These are phyloP conservation scores for Microsporum audouinii DNA, from an alignment of 2,329 filamentous ascomycete species.

Conservation along the genomic window DNA sequence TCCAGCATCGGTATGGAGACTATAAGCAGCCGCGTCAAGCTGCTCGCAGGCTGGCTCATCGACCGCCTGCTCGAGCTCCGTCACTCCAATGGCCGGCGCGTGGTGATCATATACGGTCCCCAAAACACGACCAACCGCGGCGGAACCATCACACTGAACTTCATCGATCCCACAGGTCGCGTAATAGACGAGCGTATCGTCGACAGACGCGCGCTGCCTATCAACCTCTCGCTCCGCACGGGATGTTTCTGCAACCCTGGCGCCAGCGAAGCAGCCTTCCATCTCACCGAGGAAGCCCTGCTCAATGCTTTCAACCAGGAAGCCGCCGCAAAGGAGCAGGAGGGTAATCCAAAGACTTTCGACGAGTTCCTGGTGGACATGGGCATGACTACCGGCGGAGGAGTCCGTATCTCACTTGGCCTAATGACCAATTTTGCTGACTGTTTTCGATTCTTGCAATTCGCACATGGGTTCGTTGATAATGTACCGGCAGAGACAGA, in stretches of 20 bases:
- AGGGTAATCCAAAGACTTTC: slow-evolving; percentile 13
- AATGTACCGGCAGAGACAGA: slow-evolving; percentile 3
- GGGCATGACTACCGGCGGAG: slow-evolving; percentile 15
- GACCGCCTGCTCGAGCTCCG: slow-evolving; percentile 37
- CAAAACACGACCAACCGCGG: slow-evolving; percentile 41
- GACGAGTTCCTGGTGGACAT: slow-evolving; percentile 15
- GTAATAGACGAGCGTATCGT: slow-evolving; percentile 48
- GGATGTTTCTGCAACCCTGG: slow-evolving; percentile 48
- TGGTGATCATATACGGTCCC: slow-evolving; percentile 48
- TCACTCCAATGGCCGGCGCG: slow-evolving; percentile 43
- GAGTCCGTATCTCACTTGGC: slow-evolving; percentile 16
- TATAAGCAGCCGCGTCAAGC: slow-evolving; percentile 48
- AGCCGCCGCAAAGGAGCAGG: slow-evolving; percentile 5
- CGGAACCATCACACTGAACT: slow-evolving; percentile 53
- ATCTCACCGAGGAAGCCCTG: slow-evolving; percentile 24
- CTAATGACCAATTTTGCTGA: slow-evolving; percentile 17
- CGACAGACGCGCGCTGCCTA: slow-evolving; percentile 46
- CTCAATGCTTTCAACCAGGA: slow-evolving; percentile 6
- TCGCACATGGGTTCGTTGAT: slow-evolving; percentile 9
- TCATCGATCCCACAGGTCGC: slow-evolving; percentile 42
- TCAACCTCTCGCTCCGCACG: slow-evolving; percentile 49
- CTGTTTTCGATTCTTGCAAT: slow-evolving; percentile 12
- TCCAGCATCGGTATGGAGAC: slow-evolving; percentile 41
- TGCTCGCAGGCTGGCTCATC: slow-evolving; percentile 42
- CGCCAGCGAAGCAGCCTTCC: slow-evolving; percentile 29